Percentiles rank a stretch among this genome's conserved stretches.
Conservation (phyloP, 2,329 filamentous ascomycete species). For the Didymella segeticola region DNA sequence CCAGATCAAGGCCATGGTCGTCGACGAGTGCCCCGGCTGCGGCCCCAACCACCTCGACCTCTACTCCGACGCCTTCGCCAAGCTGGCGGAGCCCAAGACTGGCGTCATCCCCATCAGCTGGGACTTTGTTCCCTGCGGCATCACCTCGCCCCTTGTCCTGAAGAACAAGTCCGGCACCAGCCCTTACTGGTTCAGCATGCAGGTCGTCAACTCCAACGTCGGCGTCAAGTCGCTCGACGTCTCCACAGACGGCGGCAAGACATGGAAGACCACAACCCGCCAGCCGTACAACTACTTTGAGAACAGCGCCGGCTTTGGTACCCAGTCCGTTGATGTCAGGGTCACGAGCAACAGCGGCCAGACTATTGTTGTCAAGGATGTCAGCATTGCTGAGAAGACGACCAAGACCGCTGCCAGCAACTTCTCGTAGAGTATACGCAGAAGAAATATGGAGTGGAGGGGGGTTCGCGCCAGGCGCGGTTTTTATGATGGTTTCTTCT, state of each 20-base stretch:
- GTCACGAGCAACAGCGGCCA: constrained; percentile 63
- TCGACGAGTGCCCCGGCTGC: constrained; percentile 65
- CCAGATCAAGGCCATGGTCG: constrained; percentile 69
- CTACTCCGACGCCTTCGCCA: constrained; percentile 59
- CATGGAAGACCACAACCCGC: constrained; percentile 64
- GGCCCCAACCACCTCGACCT: constrained; percentile 63
- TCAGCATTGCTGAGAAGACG: constrained; percentile 51
- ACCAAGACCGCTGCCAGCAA: constrained; percentile 41
- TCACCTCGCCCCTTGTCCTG: constrained; percentile 57
- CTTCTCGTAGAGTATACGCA: constrained; percentile 30
- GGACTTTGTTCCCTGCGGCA: constrained; percentile 60
- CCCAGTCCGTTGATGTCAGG: constrained; percentile 60
- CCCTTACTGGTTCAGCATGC: constrained; percentile 65
- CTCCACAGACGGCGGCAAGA: constrained; percentile 64
- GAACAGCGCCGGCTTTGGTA: constrained; percentile 63
- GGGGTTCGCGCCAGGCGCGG: not conserved
- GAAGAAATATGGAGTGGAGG: not conserved
- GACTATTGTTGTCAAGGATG: constrained; percentile 59
- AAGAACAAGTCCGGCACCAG: constrained; percentile 62
- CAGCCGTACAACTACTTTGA: constrained; percentile 66
- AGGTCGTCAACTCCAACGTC: constrained; percentile 69
- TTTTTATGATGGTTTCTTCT: constrained; percentile 10
- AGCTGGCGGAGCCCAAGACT: constrained; percentile 53
- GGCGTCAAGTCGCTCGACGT: constrained; percentile 65
- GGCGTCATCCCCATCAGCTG: constrained; percentile 61